A percentile compares a stretch with the other conserved stretches of the same genome.
These are phyloP conservation scores for Inga laurina DNA, from an alignment of 306 rosid genomes.

Conservation along the genomic window DNA sequence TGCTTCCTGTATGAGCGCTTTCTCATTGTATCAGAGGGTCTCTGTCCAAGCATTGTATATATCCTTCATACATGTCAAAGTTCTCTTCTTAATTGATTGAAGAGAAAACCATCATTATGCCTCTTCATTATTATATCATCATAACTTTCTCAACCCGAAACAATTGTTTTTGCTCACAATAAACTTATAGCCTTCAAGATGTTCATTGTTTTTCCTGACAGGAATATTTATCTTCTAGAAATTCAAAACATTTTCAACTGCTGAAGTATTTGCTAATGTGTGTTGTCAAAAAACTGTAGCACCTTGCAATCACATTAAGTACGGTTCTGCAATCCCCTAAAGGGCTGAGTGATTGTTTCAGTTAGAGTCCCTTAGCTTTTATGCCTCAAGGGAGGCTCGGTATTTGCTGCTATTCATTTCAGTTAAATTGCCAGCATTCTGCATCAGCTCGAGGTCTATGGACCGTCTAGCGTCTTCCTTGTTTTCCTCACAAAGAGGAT, in stretches of 20 bases:
- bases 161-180: constrained; percentile 15
- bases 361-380: constrained; percentile 21
- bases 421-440: constrained; percentile 29
- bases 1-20: constrained; percentile 30
- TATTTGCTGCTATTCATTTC: constrained; percentile 14
- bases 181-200: constrained; percentile 7
- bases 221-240: background rate
- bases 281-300: constrained; percentile 10
- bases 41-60: constrained; percentile 34
- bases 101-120: background rate
- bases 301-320: constrained; percentile 8
- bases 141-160: constrained; percentile 12
- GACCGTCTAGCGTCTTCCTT: background rate
- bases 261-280: constrained; percentile 20
- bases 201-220: constrained; percentile 28
- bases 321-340: background rate
- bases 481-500: constrained; percentile 24
- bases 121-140: background rate
- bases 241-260: constrained; percentile 27
- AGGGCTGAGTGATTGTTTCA: constrained; percentile 11
- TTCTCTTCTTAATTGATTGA: constrained; percentile 21
- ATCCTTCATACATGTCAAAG: constrained; percentile 18
- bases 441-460: constrained; percentile 21
- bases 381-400: constrained; percentile 14
- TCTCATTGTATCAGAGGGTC: constrained; percentile 18